Conservation (phyloP, 768 basidiomycete species). For the Cystofilobasidium bisporidii region DNA sequence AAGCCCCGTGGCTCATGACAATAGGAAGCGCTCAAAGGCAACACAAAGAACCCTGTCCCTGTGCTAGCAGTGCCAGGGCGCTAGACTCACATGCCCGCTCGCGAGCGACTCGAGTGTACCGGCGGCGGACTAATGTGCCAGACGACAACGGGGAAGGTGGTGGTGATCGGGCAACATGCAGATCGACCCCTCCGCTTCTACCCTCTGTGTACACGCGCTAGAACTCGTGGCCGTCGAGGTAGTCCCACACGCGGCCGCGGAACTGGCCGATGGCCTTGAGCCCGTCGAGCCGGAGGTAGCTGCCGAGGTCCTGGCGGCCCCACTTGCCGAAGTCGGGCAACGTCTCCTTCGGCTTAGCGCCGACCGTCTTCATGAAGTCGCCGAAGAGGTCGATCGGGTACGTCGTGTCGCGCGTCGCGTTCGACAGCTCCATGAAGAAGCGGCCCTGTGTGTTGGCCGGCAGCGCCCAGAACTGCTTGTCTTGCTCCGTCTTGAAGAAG, state of each 20-base stretch:
- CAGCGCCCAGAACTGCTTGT: neutral
- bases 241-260: conserved; percentile 4
- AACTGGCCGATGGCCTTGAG: neutral
- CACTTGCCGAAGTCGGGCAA: neutral
- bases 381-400: conserved; percentile 6
- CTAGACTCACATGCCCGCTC: too few species aligned
- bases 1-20: too few species aligned
- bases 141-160: too few species aligned
- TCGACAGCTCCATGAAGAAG: conserved; percentile 6
- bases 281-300: neutral
- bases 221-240: neutral
- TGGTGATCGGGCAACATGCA: too few species aligned
- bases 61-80: too few species aligned
- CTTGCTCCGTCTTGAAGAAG: neutral
- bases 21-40: too few species aligned
- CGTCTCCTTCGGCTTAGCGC: neutral
- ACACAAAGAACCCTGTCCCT: too few species aligned
- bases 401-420: conserved; percentile 4
- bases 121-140: too few species aligned
- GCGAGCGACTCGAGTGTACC: too few species aligned
- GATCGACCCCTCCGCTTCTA: too few species aligned
- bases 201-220: neutral
- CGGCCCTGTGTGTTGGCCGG: conserved; percentile 1
- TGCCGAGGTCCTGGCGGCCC: neutral
- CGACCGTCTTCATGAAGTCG: conserved; percentile 4